A percentile compares a stretch with the other conserved stretches of the same genome.
phyloP scores from a whole-genome alignment of 352 stramenopile genomes.

The Pelagophyceae sp. region DNA sequence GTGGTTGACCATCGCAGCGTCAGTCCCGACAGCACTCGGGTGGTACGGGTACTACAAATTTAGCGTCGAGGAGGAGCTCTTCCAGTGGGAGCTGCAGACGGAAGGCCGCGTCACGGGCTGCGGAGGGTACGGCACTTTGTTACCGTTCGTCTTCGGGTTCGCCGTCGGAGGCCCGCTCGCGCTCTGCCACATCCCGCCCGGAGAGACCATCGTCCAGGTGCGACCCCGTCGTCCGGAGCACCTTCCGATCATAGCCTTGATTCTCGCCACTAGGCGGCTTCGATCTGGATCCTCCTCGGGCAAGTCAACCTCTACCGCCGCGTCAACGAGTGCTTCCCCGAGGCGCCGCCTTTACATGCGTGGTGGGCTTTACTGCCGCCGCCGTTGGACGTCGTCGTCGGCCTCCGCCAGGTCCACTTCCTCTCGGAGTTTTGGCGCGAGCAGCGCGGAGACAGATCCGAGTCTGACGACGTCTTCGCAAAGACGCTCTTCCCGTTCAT shows the following conservation, averaged over 20 bases:
- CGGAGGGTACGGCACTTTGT: slow-evolving; percentile 20
- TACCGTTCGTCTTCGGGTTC: slow-evolving; percentile 18
- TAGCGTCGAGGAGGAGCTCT: slow-evolving; percentile 26
- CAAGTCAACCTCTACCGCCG: slow-evolving; percentile 28
- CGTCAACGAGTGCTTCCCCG: slow-evolving; percentile 27
- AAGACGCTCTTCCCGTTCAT: slow-evolving; percentile 32
- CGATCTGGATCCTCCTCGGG: slow-evolving; percentile 14
- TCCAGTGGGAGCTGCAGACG: slow-evolving; percentile 17
- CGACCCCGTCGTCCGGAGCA: too few species aligned
- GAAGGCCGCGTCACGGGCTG: slow-evolving; percentile 17
- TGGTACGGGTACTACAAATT: slow-evolving; percentile 29
- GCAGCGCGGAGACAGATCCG: too few species aligned
- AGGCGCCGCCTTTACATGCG: slow-evolving; percentile 9
- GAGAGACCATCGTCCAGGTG: slow-evolving; percentile 1
- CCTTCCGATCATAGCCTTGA: too few species aligned
- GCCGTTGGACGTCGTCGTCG: slow-evolving; percentile 28
- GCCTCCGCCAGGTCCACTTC: slow-evolving; percentile 29
- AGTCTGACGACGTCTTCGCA: too few species aligned
- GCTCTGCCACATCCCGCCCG: neutral
- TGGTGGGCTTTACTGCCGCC: slow-evolving; percentile 30
- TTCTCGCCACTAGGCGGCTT: too few species aligned
- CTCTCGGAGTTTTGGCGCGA: slow-evolving; percentile 21
- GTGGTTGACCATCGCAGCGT: slow-evolving; percentile 22
- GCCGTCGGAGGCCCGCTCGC: slow-evolving; percentile 11
- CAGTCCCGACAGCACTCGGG: slow-evolving; percentile 18